Evolutionary conservation across 2,329 filamentous ascomycete species (phyloP).

Genomic region (Mariannaea sp.): DNA sequence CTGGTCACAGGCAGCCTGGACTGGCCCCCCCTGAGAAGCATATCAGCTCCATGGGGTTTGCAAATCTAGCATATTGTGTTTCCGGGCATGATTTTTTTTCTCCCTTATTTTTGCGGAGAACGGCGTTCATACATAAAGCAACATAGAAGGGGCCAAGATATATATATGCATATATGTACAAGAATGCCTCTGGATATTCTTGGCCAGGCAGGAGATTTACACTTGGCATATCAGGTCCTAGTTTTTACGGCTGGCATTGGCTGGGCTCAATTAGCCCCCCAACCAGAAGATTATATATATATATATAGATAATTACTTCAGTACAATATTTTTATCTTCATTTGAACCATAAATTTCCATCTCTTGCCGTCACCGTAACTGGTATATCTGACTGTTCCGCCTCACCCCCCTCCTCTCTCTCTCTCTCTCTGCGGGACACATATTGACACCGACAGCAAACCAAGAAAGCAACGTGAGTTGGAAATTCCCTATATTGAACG

Average conservation of each 20-base stretch:
- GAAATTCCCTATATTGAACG: too few relatives aligned
- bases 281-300: constrained; percentile 8
- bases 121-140: constrained; percentile 1
- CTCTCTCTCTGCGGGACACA: too few relatives aligned
- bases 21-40: not conserved
- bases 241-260: constrained; percentile 9
- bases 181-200: not conserved
- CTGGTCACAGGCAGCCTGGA: not conserved
- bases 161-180: too few relatives aligned
- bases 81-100: not conserved
- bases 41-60: not conserved
- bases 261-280: not conserved
- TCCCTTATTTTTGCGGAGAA: not conserved
- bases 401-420: too few relatives aligned
- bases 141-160: constrained; percentile 6
- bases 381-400: too few relatives aligned
- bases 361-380: too few relatives aligned
- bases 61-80: constrained; percentile 9
- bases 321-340: too few relatives aligned
- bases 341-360: too few relatives aligned
- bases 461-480: too few relatives aligned
- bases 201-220: not conserved
- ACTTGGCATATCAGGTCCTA: not conserved
- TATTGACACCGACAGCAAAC: too few relatives aligned
- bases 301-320: not conserved